phyloP scores from a whole-genome alignment of 768 basidiomycete genomes.

The Chiua virens region DNA sequence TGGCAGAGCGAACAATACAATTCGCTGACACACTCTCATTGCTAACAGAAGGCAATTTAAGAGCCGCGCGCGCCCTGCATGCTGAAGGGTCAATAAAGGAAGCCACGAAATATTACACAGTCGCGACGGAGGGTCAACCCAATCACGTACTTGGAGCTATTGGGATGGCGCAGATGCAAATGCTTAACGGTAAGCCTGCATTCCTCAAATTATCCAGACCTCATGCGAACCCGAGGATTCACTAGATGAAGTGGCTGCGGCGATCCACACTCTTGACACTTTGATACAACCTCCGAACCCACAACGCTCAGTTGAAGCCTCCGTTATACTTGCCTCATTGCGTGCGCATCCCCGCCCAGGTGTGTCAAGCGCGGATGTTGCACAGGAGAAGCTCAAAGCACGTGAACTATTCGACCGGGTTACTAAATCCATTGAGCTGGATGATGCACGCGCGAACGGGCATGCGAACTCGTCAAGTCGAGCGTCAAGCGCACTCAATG shows the following conservation, averaged over 20 bases:
- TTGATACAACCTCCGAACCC: slow-evolving; percentile 66
- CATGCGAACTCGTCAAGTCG: slow-evolving; percentile 32
- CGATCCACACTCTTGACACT: slow-evolving; percentile 82
- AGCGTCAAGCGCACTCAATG: slow-evolving; percentile 53
- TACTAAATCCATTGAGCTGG: slow-evolving; percentile 60
- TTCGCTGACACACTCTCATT: slow-evolving; percentile 87
- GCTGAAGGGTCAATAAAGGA: slow-evolving; percentile 62
- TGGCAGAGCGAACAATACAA: slow-evolving; percentile 92
- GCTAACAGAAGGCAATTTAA: slow-evolving; percentile 82
- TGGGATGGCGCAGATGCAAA: slow-evolving; percentile 84
- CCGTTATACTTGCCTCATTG: slow-evolving; percentile 85
- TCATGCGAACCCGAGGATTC: not conserved
- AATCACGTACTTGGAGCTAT: slow-evolving; percentile 79
- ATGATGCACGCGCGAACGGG: slow-evolving; percentile 52
- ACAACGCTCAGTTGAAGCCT: slow-evolving; percentile 77
- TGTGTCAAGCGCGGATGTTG: slow-evolving; percentile 68
- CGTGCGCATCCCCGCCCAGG: slow-evolving; percentile 82
- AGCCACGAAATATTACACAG: slow-evolving; percentile 69
- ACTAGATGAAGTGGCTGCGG: slow-evolving; percentile 77
- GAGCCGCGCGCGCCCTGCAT: slow-evolving; percentile 80
- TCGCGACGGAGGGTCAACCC: slow-evolving; percentile 65
- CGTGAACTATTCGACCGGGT: slow-evolving; percentile 82
- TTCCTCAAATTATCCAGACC: not conserved
- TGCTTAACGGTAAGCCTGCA: slow-evolving; percentile 67
- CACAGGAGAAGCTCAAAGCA: slow-evolving; percentile 69